These are phyloP conservation scores for Podospora fimiseda DNA, from an alignment of 495 filamentous ascomycete genomes.

Conservation along the genomic window DNA sequence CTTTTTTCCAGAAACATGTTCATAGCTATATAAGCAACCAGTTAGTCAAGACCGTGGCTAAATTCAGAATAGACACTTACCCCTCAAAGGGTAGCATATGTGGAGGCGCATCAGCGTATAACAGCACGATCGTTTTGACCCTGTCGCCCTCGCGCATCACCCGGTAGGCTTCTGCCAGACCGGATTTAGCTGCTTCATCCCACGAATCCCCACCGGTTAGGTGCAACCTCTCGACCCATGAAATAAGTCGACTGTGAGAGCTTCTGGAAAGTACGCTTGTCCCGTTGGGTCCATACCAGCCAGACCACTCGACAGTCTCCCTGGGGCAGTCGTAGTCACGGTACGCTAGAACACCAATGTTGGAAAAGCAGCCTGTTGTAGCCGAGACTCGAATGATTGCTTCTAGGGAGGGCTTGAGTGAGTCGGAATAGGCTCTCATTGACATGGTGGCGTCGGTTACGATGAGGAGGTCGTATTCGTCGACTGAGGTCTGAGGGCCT, in stretches of 20 bases:
- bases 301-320: conserved; percentile 35
- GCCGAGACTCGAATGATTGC: conserved; percentile 41
- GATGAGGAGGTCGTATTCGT: conserved; percentile 30
- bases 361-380: conserved; percentile 38
- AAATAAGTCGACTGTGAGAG: conserved; percentile 15
- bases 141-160: conserved; percentile 35
- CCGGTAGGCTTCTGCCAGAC: conserved; percentile 35
- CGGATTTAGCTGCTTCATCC: conserved; percentile 42
- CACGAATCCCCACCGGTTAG: conserved; percentile 27
- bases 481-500: background rate
- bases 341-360: conserved; percentile 40
- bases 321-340: conserved; percentile 34
- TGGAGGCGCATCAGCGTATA: conserved; percentile 45
- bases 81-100: conserved; percentile 21
- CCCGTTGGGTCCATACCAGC: conserved; percentile 26
- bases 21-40: too few species aligned
- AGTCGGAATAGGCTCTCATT: conserved; percentile 33
- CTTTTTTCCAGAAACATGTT: too few species aligned
- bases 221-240: conserved; percentile 6
- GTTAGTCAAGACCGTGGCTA: too few species aligned
- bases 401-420: conserved; percentile 36
- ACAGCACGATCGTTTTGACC: conserved; percentile 35
- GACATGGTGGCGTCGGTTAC: conserved; percentile 41
- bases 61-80: too few species aligned
- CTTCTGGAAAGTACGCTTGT: background rate